Evolutionary conservation across 805 yeast genomes (phyloP).

Genomic region (Kuraishia cidri): DNA sequence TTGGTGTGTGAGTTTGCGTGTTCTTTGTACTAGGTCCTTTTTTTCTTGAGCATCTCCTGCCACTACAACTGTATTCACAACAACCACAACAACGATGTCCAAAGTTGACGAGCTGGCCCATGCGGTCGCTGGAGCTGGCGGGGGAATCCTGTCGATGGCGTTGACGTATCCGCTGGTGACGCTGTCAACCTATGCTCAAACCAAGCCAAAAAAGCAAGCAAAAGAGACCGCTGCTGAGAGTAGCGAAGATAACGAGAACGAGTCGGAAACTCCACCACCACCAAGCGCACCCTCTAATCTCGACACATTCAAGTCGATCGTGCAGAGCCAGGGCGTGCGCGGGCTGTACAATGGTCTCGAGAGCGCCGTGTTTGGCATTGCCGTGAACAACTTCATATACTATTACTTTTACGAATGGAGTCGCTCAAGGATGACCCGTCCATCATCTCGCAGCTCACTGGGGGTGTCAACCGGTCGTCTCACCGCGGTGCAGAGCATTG

Average conservation of each 20-base stretch:
- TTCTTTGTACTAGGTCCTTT: no score
- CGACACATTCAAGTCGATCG: constrained; percentile 30
- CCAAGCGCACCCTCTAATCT: background rate
- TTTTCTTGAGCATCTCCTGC: no score
- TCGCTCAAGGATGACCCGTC: constrained; percentile 12
- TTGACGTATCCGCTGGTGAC: constrained; percentile 88
- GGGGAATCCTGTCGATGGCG: constrained; percentile 82
- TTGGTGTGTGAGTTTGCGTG: no score
- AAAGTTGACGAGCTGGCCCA: constrained; percentile 56
- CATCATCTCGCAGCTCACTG: no score
- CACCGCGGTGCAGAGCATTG: constrained; percentile 57
- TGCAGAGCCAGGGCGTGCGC: constrained; percentile 48
- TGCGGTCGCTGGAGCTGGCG: constrained; percentile 92
- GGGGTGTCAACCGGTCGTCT: constrained; percentile 12
- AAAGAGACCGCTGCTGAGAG: constrained; percentile 7
- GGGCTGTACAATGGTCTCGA: constrained; percentile 84
- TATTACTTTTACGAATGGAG: constrained; percentile 85
- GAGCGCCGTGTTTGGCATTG: constrained; percentile 79
- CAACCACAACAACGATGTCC: no score
- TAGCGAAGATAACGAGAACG: constrained; percentile 1
- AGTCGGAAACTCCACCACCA: constrained; percentile 2
- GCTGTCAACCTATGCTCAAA: constrained; percentile 81
- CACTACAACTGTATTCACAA: no score
- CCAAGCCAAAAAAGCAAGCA: constrained; percentile 21
- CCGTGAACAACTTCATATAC: constrained; percentile 80